Percentiles rank a stretch among this genome's conserved stretches.
phyloP scores from a whole-genome alignment of 495 filamentous ascomycete species.

The Stereocaulon alpinum region DNA sequence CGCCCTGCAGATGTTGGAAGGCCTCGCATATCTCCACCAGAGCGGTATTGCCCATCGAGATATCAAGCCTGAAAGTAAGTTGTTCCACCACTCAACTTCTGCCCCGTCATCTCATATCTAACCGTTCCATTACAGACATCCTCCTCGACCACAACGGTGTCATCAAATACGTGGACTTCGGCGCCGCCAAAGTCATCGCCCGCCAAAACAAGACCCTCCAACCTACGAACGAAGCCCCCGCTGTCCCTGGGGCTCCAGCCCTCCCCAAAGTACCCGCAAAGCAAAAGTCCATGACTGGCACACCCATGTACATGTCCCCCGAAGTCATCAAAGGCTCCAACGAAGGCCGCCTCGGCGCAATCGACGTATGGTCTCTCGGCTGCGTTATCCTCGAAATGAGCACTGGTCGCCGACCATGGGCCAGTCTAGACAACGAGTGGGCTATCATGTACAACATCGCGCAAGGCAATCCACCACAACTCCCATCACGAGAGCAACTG shows the following conservation, averaged over 20 bases:
- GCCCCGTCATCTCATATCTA: conserved; percentile 7
- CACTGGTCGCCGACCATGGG: conserved; percentile 90
- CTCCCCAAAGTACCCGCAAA: conserved; percentile 40
- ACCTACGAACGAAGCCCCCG: conserved; percentile 38
- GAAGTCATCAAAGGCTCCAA: conserved; percentile 90
- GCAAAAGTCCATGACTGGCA: conserved; percentile 91
- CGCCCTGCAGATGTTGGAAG: conserved; percentile 88
- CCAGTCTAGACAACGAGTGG: conserved; percentile 97
- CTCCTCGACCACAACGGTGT: conserved; percentile 95
- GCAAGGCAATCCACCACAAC: conserved; percentile 80
- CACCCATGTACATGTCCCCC: conserved; percentile 99
- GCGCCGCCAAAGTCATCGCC: conserved; percentile 93
- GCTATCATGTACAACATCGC: conserved; percentile 99
- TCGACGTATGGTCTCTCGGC: conserved; percentile 94
- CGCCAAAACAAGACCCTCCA: conserved; percentile 82
- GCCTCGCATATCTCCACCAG: conserved; percentile 89
- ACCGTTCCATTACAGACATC: conserved; percentile 50
- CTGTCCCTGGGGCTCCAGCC: conserved; percentile 34
- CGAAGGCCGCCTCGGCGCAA: conserved; percentile 65
- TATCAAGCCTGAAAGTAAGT: conserved; percentile 94
- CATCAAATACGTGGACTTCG: conserved; percentile 98
- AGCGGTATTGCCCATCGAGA: conserved; percentile 86
- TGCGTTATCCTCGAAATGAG: conserved; percentile 98
- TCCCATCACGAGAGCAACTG: conserved; percentile 75
- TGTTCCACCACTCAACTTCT: conserved; percentile 1